Base-by-base conservation (phyloP, 2,329 filamentous ascomycete species). In the Colletotrichum sidae region DNA sequence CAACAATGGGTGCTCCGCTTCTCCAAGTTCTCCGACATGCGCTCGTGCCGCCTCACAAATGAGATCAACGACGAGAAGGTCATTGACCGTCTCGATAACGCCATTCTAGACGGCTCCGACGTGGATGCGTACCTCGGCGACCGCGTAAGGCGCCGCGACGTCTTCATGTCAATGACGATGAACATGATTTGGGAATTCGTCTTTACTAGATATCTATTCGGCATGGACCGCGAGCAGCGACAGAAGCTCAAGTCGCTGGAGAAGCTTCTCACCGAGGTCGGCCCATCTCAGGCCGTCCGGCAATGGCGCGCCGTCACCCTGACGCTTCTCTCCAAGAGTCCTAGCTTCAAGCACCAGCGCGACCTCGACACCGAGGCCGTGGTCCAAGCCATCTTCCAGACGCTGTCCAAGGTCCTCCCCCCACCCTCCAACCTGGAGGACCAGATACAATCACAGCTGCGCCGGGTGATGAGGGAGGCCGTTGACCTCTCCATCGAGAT, bases 161-260 rank as follows among this genome's bases (percentile, higher is more conserved):
- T 98, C 64, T 97, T 99, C 84, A 97, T 98, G 93, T 96, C 94
- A 42, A 94, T 99, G 78, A 93, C 95, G 60, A 98, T 98, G 94
- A 96, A 92, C 67, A 97, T 99, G 94, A 90, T 99, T 55, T 99
- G 94, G 94, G 96, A 99, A 78, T 97, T 96, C 74, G 90, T 99
- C 75, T 99, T 99, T 76, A 97, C 95, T 8, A 90, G 96, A 69
- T 99, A 99, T 77, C 89, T 99, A 34, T 99, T 99, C 76, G 96
- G 96, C 72, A 97, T 99, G 93, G 96, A 99, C 76, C 88, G 94
- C 72, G 96, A 98, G 79, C 96, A 99, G 79, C 89, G 96, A 72
- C 94, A 98, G 78, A 98, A 98, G 79, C 90, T 99, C 77, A 98
- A 99, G 82, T 90, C 92, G 39, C 87, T 99, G 8, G 96, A 99